A percentile compares a stretch with the other conserved stretches of the same genome.
Evolutionary conservation across 208 protist genomes (phyloP).

Genomic region (Leishmania major): DNA sequence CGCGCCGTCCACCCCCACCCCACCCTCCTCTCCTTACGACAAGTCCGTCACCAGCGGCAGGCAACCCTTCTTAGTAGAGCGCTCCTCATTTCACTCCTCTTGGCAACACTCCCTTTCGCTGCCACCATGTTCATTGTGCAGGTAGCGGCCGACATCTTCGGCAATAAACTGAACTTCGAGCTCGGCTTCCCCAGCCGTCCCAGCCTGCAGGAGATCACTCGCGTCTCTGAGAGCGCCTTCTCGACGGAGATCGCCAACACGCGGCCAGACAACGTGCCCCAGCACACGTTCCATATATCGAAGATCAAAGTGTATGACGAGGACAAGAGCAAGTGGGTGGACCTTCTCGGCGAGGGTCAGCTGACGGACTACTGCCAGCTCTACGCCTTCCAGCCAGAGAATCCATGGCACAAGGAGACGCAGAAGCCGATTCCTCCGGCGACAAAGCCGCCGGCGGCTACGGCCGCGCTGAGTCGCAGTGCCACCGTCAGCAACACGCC

Average conservation of each 20-base stretch:
- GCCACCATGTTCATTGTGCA: conserved; percentile 78
- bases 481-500: conserved; percentile 12
- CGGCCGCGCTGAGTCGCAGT: conserved; percentile 24
- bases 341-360: conserved; percentile 78
- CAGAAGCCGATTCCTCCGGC: conserved; percentile 88
- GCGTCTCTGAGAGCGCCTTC: conserved; percentile 68
- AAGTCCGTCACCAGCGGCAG: too few species aligned
- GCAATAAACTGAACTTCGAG: conserved; percentile 92
- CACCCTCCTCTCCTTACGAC: not conserved
- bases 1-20: not conserved
- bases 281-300: conserved; percentile 81
- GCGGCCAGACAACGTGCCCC: conserved; percentile 69
- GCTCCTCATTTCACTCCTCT: not conserved
- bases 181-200: conserved; percentile 79
- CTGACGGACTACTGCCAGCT: conserved; percentile 86
- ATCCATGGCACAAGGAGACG: conserved; percentile 92
- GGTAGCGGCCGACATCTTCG: conserved; percentile 90
- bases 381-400: conserved; percentile 91
- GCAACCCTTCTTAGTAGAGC: not conserved
- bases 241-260: conserved; percentile 76
- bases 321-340: conserved; percentile 88
- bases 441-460: conserved; percentile 59
- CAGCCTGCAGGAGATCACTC: conserved; percentile 67
- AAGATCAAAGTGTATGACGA: conserved; percentile 92
- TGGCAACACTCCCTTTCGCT: not conserved